Evolutionary conservation across 805 yeast species (phyloP), one percentile per base, ranked within the genome.

Genomic region (Osmozyma mogii): DNA sequence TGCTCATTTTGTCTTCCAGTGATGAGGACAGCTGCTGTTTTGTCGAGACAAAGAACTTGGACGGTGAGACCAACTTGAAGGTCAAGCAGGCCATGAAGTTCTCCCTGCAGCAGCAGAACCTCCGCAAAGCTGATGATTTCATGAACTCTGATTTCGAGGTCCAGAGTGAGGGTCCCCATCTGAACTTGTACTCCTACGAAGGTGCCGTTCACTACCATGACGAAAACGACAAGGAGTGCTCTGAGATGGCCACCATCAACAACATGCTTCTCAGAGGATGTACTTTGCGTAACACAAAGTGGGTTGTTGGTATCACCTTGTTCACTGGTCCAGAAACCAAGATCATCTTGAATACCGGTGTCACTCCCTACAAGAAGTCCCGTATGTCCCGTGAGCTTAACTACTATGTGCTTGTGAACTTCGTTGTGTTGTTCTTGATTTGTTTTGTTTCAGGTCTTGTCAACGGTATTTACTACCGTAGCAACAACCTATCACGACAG

Each of bases 101-200:
- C 44, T 69, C 79, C 21, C 57, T 71, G 10, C 62, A 57, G 19
- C 61, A 72, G 10, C 58, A 65, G 36, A 70, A 64, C 30, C 46
- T 63, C 8, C 34, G 31, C 11, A 45, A 47, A 22, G 68, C 68
- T 5, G 62, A 58, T 32, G 66, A 62, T 35, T 44, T 61, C 25
- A 41, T 49, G 22, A 29, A 40, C 18, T 57, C 72, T 30, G 66
- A 65, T 38, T 80, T 80, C 42, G 72, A 79, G 71, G 56, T 82
- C n/a, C 84, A 82, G 41, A 72, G 82, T 59, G 92, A 83, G 56
- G 89, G 87, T 6, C 94, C 94, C 10, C 85, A 82, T 52, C 70
- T 87, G 1, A 81, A 80, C 48, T 59, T 83, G 40, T 83, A 83
- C 52, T 68, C 77, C 24, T 83, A 81, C 45, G 83, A 80, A 50